Conservation (phyloP, 768 basidiomycete species). For the Kwoniella botswanensis region DNA sequence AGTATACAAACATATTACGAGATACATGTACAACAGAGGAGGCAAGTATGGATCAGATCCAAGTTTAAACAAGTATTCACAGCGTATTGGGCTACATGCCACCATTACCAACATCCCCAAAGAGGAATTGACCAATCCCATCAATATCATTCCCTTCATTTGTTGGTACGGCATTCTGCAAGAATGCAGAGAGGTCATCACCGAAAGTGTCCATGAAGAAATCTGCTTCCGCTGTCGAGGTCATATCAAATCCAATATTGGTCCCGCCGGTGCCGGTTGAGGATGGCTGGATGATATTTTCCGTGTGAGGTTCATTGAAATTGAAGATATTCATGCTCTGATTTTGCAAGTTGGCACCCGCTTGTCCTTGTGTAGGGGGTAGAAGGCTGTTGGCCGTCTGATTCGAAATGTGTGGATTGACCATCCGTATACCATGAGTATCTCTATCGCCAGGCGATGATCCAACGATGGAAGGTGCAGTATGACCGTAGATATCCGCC, state of each 20-base stretch:
- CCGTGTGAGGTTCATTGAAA: background rate
- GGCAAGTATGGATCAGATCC: too few relatives aligned
- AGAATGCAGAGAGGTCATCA: constrained; percentile 30
- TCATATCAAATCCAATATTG: background rate
- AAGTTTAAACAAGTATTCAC: too few relatives aligned
- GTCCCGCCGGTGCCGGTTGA: too few relatives aligned
- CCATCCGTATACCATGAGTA: too few relatives aligned
- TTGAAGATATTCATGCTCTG: background rate
- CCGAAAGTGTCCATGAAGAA: constrained; percentile 30
- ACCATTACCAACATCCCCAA: background rate
- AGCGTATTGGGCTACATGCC: background rate
- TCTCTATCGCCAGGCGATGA: constrained; percentile 12
- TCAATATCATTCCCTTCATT: constrained; percentile 13
- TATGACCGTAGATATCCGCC: constrained; percentile 24
- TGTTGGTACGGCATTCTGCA: constrained; percentile 21
- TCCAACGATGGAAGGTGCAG: constrained; percentile 19
- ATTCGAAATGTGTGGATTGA: background rate
- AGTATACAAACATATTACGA: too few relatives aligned
- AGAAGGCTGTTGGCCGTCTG: too few relatives aligned
- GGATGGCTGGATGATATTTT: too few relatives aligned
- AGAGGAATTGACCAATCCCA: constrained; percentile 6
- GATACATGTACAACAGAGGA: too few relatives aligned
- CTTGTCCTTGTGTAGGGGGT: too few relatives aligned
- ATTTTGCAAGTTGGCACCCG: too few relatives aligned
- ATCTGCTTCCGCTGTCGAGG: background rate